These are phyloP conservation scores for Ophiostoma perfectum DNA, from an alignment of 2,329 filamentous ascomycete species.

Conservation along the genomic window DNA sequence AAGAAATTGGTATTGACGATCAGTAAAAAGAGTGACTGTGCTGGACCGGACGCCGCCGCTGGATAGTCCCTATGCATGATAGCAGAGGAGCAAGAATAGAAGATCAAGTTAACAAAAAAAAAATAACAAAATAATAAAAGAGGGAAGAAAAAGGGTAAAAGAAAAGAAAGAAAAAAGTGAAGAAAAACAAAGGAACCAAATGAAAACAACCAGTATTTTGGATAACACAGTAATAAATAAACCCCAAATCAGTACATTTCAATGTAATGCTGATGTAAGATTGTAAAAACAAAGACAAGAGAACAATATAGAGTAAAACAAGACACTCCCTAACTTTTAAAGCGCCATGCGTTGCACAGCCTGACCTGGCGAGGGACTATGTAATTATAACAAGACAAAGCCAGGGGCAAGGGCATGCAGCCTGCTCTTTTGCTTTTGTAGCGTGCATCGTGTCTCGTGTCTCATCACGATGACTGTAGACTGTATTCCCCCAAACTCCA, in stretches of 20 bases:
- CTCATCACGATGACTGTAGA: neutral
- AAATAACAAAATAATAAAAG: neutral
- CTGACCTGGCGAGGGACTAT: neutral
- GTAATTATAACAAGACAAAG: neutral
- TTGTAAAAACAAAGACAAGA: neutral
- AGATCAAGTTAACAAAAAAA: neutral
- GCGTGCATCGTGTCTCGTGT: neutral
- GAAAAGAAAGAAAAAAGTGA: neutral
- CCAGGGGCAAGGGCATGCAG: neutral
- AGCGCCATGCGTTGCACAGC: neutral
- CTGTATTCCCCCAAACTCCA: neutral
- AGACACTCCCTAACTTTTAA: neutral
- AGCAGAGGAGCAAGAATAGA: neutral
- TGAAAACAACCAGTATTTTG: neutral
- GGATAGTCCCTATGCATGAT: neutral
- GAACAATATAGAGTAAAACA: neutral
- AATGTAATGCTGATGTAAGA: neutral
- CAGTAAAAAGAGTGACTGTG: neutral
- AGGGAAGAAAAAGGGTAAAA: neutral
- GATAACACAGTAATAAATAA: neutral
- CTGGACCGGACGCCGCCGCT: constrained; percentile 1
- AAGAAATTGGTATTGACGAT: neutral
- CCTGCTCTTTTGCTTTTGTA: neutral
- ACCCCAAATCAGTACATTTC: neutral
- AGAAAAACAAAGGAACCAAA: neutral